Conservation (phyloP, 805 yeast genomes). For the Metschnikowia lachancei region DNA sequence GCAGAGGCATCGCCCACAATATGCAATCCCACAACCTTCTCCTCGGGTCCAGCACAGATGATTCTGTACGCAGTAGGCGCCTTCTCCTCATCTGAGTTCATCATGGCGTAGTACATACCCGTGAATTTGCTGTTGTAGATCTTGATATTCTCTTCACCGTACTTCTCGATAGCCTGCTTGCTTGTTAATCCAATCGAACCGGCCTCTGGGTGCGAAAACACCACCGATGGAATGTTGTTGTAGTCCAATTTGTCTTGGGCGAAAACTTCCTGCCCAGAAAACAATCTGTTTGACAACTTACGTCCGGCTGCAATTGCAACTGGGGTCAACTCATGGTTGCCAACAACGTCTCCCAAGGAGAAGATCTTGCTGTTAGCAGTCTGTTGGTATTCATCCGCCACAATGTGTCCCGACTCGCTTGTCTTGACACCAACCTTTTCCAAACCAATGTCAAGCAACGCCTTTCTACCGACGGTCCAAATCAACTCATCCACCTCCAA, state of each 20-base stretch:
- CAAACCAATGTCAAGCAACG: slow-evolving; percentile 69
- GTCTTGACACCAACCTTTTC: slow-evolving; percentile 71
- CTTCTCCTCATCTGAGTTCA: slow-evolving; percentile 59
- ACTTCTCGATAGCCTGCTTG: slow-evolving; percentile 70
- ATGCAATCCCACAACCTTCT: slow-evolving; percentile 94
- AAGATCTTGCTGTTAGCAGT: slow-evolving; percentile 68
- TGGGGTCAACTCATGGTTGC: slow-evolving; percentile 92
- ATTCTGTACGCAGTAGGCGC: slow-evolving; percentile 86
- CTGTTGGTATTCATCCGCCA: slow-evolving; percentile 85
- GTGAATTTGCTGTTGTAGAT: slow-evolving; percentile 79
- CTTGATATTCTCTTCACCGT: slow-evolving; percentile 77
- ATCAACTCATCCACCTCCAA: slow-evolving; percentile 71
- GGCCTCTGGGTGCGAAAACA: slow-evolving; percentile 98
- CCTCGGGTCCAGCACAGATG: slow-evolving; percentile 72
- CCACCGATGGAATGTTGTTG: slow-evolving; percentile 85
- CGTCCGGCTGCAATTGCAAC: slow-evolving; percentile 99
- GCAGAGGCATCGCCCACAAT: slow-evolving; percentile 87
- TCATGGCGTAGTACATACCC: slow-evolving; percentile 90
- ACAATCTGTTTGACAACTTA: slow-evolving; percentile 84
- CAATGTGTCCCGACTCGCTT: slow-evolving; percentile 58
- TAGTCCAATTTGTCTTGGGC: slow-evolving; percentile 80
- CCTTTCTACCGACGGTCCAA: slow-evolving; percentile 93
- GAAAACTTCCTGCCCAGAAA: slow-evolving; percentile 69
- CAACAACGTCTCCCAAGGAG: slow-evolving; percentile 93
- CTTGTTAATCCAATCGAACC: slow-evolving; percentile 90